Evolutionary conservation across 2,329 filamentous ascomycete genomes (phyloP), one percentile per base, ranked within the genome.

Genomic region (Fusarium mexicanum): DNA sequence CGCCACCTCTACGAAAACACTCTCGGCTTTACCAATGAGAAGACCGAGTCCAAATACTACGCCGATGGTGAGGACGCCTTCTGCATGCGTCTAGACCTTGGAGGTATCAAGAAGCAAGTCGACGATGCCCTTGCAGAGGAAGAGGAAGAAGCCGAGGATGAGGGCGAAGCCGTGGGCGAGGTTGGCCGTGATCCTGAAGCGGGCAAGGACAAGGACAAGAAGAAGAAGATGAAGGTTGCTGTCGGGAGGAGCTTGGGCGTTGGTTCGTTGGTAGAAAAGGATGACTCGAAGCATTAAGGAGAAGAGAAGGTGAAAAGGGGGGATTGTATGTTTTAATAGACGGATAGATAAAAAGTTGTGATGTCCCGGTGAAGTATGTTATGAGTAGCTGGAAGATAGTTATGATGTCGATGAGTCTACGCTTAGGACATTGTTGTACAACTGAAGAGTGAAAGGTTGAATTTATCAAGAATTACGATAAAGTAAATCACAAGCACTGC

Each of bases 11-110:
- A 99, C 89, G 92, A 94, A 78, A 93, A 97, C 81, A 98, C 95
- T 1, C 90, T 98, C 2, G 92, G 94, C 62, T 98, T 98, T 87
- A 90, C 91, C 81, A 93, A 94, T 76, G 94, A 96, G 75, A 96
- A 95, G 86, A 91, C 92, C 17, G 94, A 97, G 84, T 82, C 89
- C 55, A 96, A 95, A 85, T 98, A 98, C 89, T 99, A 99, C 82
- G 96, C 96, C 66, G 96, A 99, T 83, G 96, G 96, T 69, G 96
- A 99, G 86, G 94, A 99, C 85, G 96, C 96, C 43, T 98, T 91
- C 81, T 93, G 91, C 80, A 99, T 99, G 96, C 92, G 91, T 72
- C 93, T 98, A 82, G 93, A 98, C 79, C 88, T 99, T 48, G 85
- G 89, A 67, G 86, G 87, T 75, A 87, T 93, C 80, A 83, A 86